A percentile compares a stretch with the other conserved stretches of the same genome.
Conservation (phyloP, 345 rosid species). For the Salix caprea region DNA sequence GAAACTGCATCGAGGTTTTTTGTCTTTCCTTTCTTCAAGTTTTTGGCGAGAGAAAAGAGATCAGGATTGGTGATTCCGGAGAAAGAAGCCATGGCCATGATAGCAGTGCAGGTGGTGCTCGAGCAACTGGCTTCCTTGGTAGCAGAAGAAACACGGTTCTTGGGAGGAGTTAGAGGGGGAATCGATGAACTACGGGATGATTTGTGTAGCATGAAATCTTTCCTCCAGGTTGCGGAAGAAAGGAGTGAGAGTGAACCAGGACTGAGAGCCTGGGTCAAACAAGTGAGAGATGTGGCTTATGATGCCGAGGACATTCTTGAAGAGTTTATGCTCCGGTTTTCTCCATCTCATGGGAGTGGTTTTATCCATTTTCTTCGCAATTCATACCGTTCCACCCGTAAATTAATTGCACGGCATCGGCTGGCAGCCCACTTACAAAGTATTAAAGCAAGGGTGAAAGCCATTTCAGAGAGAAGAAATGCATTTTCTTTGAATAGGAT, state of each 20-base stretch:
- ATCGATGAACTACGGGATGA: neutral
- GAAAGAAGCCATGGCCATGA: conserved; percentile 4
- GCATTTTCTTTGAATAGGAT: conserved; percentile 4
- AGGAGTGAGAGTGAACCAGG: conserved; percentile 4
- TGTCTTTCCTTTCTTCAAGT: neutral
- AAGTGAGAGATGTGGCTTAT: conserved; percentile 14
- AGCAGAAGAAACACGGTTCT: conserved; percentile 2
- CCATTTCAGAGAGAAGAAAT: conserved; percentile 10
- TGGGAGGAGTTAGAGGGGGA: conserved; percentile 2
- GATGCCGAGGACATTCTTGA: neutral
- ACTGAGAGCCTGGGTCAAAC: conserved; percentile 1
- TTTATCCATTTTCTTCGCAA: neutral
- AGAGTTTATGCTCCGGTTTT: neutral
- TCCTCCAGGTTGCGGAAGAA: conserved; percentile 14
- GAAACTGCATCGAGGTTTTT: neutral
- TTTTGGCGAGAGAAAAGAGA: neutral
- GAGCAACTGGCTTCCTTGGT: neutral
- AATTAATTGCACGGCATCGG: neutral
- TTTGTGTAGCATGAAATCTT: conserved; percentile 5
- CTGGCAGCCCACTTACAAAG: neutral
- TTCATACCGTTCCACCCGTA: neutral
- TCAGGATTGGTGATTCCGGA: neutral
- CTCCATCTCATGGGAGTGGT: neutral
- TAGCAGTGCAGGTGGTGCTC: conserved; percentile 3
- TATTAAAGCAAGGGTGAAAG: neutral